Evolutionary conservation across 192 early-diverging fungal species (phyloP), one percentile per base, ranked within the genome.

Genomic region (Podila verticillata): DNA sequence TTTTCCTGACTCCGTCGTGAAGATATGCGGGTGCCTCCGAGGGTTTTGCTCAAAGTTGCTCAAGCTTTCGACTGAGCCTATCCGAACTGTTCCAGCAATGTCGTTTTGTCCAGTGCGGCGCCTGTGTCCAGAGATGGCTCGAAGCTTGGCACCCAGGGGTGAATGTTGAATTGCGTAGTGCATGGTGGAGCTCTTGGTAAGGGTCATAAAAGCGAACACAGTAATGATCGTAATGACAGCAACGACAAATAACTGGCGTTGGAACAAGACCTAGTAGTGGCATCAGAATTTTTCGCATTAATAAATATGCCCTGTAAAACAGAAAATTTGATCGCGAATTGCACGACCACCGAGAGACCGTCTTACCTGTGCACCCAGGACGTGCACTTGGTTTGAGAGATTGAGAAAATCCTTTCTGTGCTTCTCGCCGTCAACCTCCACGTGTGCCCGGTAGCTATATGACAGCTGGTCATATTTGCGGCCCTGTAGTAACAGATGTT

Each of bases 381-480:
- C 49, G 65, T 83, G 82, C 19, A 88, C 72, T 49, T 86, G 86
- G 12, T 74, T 59, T 0, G 77, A 68, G 36, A 88, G 63, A 48
- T 85, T 82, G 29, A 63, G 64, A 26, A 86, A 66, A 35, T 86
- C 84, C 28, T 71, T 70, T 13, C 82, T 74, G 4, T 71, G 81
- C 56, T 84, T 84, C 32, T 73, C 70, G 35, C 83, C 82, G 15
- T 83, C 66, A n/a, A 83, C 74, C 7, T 84, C 87, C 9, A 81
- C 62, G 47, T 85, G 70, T 5, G 65, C 66, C 13, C 70, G 73
- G 12, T 74, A 82, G 51, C 73, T 82, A 19, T 81, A 81, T 7
- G 83, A 84, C 8, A 83, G 65, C 51, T 83, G 78, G 49, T 88
- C 87, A 57, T 88, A 88, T 56, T 83, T 83, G 26, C 85, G 70